These are phyloP conservation scores for Phytopythium sindhum DNA, from an alignment of 352 stramenopile genomes.

Conservation along the genomic window DNA sequence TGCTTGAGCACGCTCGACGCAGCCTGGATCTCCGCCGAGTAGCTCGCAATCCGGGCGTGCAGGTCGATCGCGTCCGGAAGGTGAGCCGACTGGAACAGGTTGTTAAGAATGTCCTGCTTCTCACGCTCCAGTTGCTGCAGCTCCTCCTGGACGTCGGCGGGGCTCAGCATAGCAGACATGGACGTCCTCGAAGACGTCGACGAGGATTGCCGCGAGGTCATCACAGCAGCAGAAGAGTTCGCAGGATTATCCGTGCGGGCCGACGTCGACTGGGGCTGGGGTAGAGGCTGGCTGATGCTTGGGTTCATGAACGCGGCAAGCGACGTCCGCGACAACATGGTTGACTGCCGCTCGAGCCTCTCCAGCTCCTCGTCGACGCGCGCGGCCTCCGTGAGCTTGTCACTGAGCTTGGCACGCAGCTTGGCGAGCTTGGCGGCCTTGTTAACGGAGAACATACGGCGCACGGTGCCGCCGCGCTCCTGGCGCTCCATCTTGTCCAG, in stretches of 20 bases:
- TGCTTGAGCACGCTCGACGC: constrained; percentile 74
- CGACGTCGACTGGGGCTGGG: not conserved
- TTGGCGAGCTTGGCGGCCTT: constrained; percentile 69
- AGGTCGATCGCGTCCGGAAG: constrained; percentile 68
- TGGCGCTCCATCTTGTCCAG: constrained; percentile 81
- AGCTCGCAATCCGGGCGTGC: constrained; percentile 67
- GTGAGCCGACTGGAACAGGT: constrained; percentile 52
- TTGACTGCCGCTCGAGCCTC: constrained; percentile 62
- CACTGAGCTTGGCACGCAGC: constrained; percentile 59
- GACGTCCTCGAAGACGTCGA: constrained; percentile 3
- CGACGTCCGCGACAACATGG: constrained; percentile 55
- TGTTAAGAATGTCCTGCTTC: constrained; percentile 68
- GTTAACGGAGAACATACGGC: constrained; percentile 70
- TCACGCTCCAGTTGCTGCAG: constrained; percentile 59
- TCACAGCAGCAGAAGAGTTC: not conserved
- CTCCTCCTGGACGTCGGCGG: constrained; percentile 54
- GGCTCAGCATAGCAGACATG: constrained; percentile 7
- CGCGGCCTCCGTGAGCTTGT: constrained; percentile 72
- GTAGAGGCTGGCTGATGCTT: not conserved
- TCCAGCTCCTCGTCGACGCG: constrained; percentile 61
- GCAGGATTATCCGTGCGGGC: not conserved
- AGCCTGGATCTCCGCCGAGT: constrained; percentile 76
- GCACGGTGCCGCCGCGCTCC: constrained; percentile 48
- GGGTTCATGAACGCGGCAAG: constrained; percentile 35
- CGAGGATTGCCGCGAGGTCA: not conserved